Evolutionary conservation across 768 basidiomycete species (phyloP).

Genomic region (Boletus rubescentipes): DNA sequence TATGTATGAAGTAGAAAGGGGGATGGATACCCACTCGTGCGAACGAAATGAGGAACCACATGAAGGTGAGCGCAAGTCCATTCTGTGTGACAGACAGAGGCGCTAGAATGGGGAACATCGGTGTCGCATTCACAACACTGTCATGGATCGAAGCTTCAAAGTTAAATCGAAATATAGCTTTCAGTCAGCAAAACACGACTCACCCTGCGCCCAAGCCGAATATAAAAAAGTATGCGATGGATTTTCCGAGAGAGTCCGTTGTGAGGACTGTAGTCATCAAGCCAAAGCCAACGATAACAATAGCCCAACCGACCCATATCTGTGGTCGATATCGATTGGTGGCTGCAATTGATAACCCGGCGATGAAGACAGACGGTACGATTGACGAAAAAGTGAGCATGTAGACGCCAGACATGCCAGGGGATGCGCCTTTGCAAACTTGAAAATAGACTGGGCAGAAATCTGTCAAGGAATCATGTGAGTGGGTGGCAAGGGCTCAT

Average conservation of each 20-base stretch:
- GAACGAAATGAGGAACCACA: slow-evolving; percentile 11
- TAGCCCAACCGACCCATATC: slow-evolving; percentile 33
- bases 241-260: slow-evolving; percentile 21
- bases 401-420: slow-evolving; percentile 31
- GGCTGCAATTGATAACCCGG: slow-evolving; percentile 30
- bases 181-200: neutral
- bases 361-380: slow-evolving; percentile 31
- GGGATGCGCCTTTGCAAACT: slow-evolving; percentile 36
- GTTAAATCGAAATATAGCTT: too few species aligned
- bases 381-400: slow-evolving; percentile 21
- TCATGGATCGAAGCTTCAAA: neutral
- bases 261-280: slow-evolving; percentile 31
- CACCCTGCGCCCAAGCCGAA: neutral
- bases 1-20: neutral
- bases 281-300: slow-evolving; percentile 36
- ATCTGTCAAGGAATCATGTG: neutral
- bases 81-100: neutral
- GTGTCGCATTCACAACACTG: slow-evolving; percentile 7
- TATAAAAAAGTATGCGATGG: too few species aligned
- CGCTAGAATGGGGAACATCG: slow-evolving; percentile 36
- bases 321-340: slow-evolving; percentile 34
- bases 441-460: slow-evolving; percentile 43
- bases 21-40: slow-evolving; percentile 33
- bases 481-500: neutral
- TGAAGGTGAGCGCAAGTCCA: neutral